Base-by-base conservation (phyloP, 2,329 filamentous ascomycete species). In the Aspergillus candidus region DNA sequence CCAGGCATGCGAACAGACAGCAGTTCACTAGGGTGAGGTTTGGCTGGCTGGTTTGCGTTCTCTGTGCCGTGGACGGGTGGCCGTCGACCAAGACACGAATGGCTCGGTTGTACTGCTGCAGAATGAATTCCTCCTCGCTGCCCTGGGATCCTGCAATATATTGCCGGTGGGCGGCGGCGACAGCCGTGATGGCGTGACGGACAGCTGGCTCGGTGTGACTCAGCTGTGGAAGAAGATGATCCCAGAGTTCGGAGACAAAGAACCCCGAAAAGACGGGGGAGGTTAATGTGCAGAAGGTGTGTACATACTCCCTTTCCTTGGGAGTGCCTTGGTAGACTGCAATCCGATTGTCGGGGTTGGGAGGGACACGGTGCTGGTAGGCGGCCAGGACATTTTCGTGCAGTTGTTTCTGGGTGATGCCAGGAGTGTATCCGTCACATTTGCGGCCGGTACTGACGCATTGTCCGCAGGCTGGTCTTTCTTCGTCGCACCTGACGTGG, bases 401-500 rank as follows among this genome's bases (percentile, higher is more conserved):
- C n/a, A 34, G 30, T 29, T 43, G 36, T 14, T 32, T 32, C 4
- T 35, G 46, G 3, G 46, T 40, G 4, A 36, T 32, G 4, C 38
- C 14, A 30, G 55, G 33, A 17, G 13, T 51, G 41, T 80, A 79
- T 44, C 77, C 76, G 55, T 79, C 76, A 55, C 77, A 80, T 52
- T 71, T 73, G 37, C 77, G 71, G 4, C 77, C 76, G 2, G 77
- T 77, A 44, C 70, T 73, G 33, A 69, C 72, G 54, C 77, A 80
- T 43, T 74, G 72, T 18, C 70, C 59, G 51, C 78, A 80, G 32
- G 61, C 65, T 1, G 77, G 77, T 46, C 74, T 77, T 14, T 60
- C 63, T 59, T 79, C 76, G 49, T 78, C 76, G 56, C 77, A 80
- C 57, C 79, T 79, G 44, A 79, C 72, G 46, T 75, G 74, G 37